Evolutionary conservation across 2,329 filamentous ascomycete genomes (phyloP), one percentile per base, ranked within the genome.

Genomic region (Seiridium unicorne): DNA sequence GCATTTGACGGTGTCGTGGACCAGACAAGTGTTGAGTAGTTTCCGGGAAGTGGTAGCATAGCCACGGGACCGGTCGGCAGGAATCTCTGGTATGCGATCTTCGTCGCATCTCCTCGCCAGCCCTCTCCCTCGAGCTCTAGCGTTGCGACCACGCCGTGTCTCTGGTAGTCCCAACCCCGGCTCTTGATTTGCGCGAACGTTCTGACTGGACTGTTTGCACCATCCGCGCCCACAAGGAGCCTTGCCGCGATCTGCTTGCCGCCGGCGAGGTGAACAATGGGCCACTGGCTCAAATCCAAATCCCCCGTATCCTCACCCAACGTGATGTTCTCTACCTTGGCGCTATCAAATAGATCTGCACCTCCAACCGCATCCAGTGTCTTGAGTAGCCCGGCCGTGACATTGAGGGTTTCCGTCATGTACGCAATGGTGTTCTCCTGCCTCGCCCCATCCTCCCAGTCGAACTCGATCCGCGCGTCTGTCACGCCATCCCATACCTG

Each of bases 401-500:
- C 82, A 73, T 99, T 98, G 38, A 89, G 75, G 74, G 98, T 99
- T 80, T 99, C 96, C 47, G 89, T 91, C 94, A 99, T 99, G 73
- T 95, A 97, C 8, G 95, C 95, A 66, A 99, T 92, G 1, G 87
- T 90, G 62, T 81, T 84, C 70, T 65, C 63, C 57, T 13, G 48
- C 57, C 32, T 49, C 54, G 51, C 60, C 31, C 68, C 81, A 79
- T 44, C 78, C 72, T 76, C 76, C 89, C 89, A 91, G 76, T 95
- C 91, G 74, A 99, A 99, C 66, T 92, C 90, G 72, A 99, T 95
- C 67, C 89, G 86, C 42, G 93, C 91, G 61, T 88, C 93, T 46
- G 90, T 91, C 60, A 97, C 86, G 63, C 94, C 96, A 74, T 99
- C 95, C 95, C 96, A 99, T 38, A 98, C 95, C 74, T 97, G 90